A percentile compares a stretch with the other conserved stretches of the same genome.
Conservation (phyloP, 2,329 filamentous ascomycete species). For the Exophiala sideris region DNA sequence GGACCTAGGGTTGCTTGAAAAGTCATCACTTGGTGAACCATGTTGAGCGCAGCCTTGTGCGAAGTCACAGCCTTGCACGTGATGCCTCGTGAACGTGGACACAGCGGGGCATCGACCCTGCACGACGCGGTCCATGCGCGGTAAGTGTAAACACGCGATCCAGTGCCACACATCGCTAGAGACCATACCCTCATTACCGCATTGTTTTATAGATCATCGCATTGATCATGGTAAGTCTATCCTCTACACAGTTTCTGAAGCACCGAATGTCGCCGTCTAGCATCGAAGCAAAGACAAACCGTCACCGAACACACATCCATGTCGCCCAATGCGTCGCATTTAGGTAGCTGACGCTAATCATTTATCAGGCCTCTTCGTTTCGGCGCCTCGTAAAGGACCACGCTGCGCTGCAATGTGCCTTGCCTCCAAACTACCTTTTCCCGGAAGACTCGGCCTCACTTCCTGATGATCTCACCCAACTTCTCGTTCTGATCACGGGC, state of each 20-base stretch:
- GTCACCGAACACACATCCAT: too few relatives aligned
- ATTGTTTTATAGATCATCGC: neutral
- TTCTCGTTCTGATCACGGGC: constrained; percentile 58
- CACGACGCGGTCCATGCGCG: neutral
- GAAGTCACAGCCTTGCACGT: constrained; percentile 1
- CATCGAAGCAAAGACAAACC: too few relatives aligned
- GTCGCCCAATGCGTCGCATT: too few relatives aligned
- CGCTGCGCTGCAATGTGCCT: constrained; percentile 50
- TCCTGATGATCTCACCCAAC: constrained; percentile 54
- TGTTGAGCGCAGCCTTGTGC: neutral
- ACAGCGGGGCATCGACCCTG: neutral
- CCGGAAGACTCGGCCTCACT: constrained; percentile 37
- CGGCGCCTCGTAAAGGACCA: constrained; percentile 61
- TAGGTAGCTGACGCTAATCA: neutral
- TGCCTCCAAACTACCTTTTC: constrained; percentile 63
- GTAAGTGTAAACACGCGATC: neutral
- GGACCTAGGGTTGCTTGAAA: neutral
- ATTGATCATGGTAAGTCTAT: neutral
- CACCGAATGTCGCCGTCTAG: too few relatives aligned
- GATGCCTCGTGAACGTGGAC: neutral
- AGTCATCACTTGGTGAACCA: neutral
- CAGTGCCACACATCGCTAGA: neutral
- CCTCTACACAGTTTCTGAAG: neutral
- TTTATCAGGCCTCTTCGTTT: constrained; percentile 37
- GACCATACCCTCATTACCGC: neutral